Conservation (phyloP, 768 basidiomycete genomes). For the Agrocybe chaxingu region DNA sequence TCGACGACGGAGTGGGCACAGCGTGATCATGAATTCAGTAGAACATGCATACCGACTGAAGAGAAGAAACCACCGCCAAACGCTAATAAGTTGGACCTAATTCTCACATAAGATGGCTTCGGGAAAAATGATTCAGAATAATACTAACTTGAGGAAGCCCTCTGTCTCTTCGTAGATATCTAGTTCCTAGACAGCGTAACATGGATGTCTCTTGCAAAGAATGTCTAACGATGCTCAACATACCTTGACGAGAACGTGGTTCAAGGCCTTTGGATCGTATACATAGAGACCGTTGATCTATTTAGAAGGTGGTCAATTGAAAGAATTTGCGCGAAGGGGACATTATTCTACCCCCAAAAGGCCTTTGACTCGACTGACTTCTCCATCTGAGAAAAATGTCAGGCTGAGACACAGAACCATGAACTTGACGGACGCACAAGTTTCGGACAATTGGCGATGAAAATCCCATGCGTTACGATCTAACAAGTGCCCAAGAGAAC, state of each 20-base stretch:
- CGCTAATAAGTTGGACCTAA: slow-evolving; percentile 12
- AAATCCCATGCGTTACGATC: too few relatives aligned
- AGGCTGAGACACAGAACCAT: too few relatives aligned
- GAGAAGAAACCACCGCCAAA: slow-evolving; percentile 23
- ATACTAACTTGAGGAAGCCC: slow-evolving; percentile 22
- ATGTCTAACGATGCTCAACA: not conserved
- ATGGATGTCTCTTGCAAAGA: not conserved
- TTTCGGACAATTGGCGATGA: too few relatives aligned
- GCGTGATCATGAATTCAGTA: not conserved
- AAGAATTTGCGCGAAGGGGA: not conserved
- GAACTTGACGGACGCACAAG: too few relatives aligned
- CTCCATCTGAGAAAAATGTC: slow-evolving; percentile 19
- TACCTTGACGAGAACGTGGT: slow-evolving; percentile 42
- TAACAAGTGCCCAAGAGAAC: too few relatives aligned
- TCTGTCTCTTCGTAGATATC: slow-evolving; percentile 26
- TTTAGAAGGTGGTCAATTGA: not conserved
- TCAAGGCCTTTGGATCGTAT: slow-evolving; percentile 42
- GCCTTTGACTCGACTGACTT: slow-evolving; percentile 27
- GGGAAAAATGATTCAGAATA: not conserved
- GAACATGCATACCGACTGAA: slow-evolving; percentile 16
- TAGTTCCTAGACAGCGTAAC: slow-evolving; percentile 22
- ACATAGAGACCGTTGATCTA: slow-evolving; percentile 34
- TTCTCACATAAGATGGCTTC: not conserved
- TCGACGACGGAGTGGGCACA: too few relatives aligned
- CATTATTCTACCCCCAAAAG: slow-evolving; percentile 25